Evolutionary conservation across 768 basidiomycete species (phyloP), one percentile per base, ranked within the genome.

Genomic region (Xerocomellus dryophilus): DNA sequence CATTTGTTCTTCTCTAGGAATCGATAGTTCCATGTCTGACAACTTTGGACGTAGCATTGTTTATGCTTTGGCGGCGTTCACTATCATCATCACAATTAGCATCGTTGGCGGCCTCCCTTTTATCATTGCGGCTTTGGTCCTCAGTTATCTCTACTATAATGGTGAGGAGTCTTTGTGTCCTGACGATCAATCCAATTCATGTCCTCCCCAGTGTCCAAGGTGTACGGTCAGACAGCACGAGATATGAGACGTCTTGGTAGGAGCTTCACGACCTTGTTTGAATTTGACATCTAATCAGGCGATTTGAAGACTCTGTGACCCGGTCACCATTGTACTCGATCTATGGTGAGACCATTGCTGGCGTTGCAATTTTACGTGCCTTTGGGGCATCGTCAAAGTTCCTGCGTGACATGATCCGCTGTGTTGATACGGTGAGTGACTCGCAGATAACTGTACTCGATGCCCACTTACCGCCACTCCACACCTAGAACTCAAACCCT

Each of bases 371-470:
- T 44, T 69, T 93, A 29, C 86, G 93, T 41, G 86, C 93, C 0
- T 97, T 93, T 65, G 93, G 93, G 14, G 91, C 90, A 11, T 85
- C 88, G 31, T 88, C 90, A 36, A 91, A 92, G 66, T 90, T 92
- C 69, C 69, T 93, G 58, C 76, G 90, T 48, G 90, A 92, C 60
- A 91, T 93, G 89, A 74, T 90, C 11, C 80, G 83, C 48, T 88
- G 83, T 56, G 86, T 88, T 20, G 90, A 93, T 64, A 90, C 88
- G 34, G 87, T 90, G 56, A 58, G 84, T 71, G 36, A 32, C 18
- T 25, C 21, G 35, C 40, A 2, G 3, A 48, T 49, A 29, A 32
- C 23, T 38, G 31, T 17, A 34, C 38, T 17, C 15, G 34, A 45
- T 34, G 35, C 38, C 44, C 7, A 25, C 45, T 51, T 8, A 59